A percentile compares a stretch with the other conserved stretches of the same genome.
Conservation (phyloP, 73 alveolate species). For the Paramecium bursaria region DNA sequence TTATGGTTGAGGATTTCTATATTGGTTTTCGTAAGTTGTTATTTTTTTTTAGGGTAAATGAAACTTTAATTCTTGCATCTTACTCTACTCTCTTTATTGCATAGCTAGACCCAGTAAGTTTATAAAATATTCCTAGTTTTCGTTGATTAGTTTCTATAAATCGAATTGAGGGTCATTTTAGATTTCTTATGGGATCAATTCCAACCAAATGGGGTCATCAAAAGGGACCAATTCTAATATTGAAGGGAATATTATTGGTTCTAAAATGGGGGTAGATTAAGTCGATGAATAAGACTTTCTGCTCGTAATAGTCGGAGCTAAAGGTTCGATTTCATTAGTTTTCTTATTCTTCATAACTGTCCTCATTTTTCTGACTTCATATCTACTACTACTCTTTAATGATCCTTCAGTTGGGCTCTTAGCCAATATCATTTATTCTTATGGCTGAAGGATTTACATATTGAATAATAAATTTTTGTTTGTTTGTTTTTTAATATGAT, state of each 20-base stretch:
- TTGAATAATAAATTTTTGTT: no score
- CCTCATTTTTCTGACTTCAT: conserved; percentile 1
- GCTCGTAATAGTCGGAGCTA: neutral
- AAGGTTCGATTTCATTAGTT: conserved; percentile 22
- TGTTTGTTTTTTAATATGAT: no score
- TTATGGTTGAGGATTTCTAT: neutral
- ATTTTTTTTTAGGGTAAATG: conserved; percentile 27
- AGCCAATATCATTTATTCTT: neutral
- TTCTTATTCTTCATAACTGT: conserved; percentile 29
- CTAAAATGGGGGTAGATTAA: neutral
- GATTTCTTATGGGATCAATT: conserved; percentile 26
- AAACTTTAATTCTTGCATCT: conserved; percentile 42
- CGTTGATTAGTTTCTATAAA: conserved; percentile 25
- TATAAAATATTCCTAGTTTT: conserved; percentile 47
- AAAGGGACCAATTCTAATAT: conserved; percentile 31
- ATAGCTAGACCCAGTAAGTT: conserved; percentile 25
- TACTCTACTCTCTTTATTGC: conserved; percentile 24
- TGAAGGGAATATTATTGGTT: conserved; percentile 1
- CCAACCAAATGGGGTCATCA: conserved; percentile 58
- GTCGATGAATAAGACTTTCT: neutral
- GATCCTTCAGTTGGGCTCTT: conserved; percentile 58
- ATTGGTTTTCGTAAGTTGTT: conserved; percentile 22
- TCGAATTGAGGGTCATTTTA: conserved; percentile 21
- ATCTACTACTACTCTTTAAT: conserved; percentile 7
- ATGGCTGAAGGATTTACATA: conserved; percentile 7